phyloP scores from a whole-genome alignment of 1,284 basidiomycete genomes.

The Mycosarcoma maydis region DNA sequence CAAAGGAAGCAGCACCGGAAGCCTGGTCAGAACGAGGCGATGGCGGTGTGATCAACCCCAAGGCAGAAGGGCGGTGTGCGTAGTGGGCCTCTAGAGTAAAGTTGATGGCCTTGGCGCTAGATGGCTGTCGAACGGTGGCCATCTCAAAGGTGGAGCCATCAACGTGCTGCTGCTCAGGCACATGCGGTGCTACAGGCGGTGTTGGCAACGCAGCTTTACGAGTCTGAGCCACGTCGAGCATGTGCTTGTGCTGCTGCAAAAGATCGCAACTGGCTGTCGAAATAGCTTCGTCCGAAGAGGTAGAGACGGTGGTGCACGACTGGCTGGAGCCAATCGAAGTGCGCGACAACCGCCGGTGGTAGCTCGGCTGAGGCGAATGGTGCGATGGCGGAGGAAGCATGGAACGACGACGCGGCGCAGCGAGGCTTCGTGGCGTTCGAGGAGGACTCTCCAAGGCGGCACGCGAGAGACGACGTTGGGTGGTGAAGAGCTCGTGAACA shows the following conservation, averaged over 20 bases:
- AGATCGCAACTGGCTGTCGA: conserved; percentile 4
- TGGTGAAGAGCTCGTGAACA: conserved; percentile 10
- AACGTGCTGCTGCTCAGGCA: conserved; percentile 24
- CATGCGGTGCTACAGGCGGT: neutral
- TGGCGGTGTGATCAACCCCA: conserved; percentile 3
- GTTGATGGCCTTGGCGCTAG: conserved; percentile 2
- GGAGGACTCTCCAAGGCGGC: conserved; percentile 26
- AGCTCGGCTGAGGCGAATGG: conserved; percentile 23
- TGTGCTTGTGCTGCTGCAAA: conserved; percentile 7
- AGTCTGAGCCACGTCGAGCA: neutral
- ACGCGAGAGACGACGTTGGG: conserved; percentile 20
- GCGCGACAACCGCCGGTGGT: conserved; percentile 12
- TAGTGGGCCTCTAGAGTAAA: conserved; percentile 31
- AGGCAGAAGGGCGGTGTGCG: conserved; percentile 2
- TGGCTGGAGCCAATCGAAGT: conserved; percentile 23
- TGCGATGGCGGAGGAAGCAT: conserved; percentile 4
- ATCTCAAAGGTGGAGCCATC: conserved; percentile 33
- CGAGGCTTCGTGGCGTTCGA: conserved; percentile 18
- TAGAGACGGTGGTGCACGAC: conserved; percentile 20
- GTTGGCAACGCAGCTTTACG: neutral
- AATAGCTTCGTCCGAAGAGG: conserved; percentile 27
- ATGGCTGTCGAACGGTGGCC: conserved; percentile 16
- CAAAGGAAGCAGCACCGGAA: conserved; percentile 30
- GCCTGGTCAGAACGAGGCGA: conserved; percentile 39
- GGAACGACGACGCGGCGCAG: conserved; percentile 19